phyloP scores from a whole-genome alignment of 2,329 filamentous ascomycete species.

The Fusarium fujikuroi region DNA sequence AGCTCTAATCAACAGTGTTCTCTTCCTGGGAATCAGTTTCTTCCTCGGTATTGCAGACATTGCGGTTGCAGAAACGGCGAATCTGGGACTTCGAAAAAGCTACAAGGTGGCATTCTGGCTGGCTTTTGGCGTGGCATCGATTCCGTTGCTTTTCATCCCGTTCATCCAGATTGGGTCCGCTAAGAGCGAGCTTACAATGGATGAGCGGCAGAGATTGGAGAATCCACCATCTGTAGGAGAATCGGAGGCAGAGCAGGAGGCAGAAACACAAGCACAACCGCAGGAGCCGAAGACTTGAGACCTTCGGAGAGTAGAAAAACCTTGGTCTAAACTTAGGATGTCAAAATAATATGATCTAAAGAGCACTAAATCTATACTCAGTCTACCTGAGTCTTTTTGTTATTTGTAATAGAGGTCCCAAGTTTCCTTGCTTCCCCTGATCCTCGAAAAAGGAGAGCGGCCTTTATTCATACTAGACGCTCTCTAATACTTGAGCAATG shows the following conservation, averaged over 20 bases:
- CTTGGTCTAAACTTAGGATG: background rate
- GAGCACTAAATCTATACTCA: background rate
- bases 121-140: conserved; percentile 35
- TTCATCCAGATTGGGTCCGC: conserved; percentile 43
- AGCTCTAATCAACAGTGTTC: conserved; percentile 69
- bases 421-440: background rate
- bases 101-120: conserved; percentile 45
- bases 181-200: conserved; percentile 44
- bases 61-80: conserved; percentile 54
- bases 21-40: conserved; percentile 72
- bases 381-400: background rate
- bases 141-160: conserved; percentile 34
- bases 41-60: conserved; percentile 73
- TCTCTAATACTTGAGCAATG: background rate
- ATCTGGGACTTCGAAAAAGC: conserved; percentile 48
- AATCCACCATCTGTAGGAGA: conserved; percentile 18
- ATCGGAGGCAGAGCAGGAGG: conserved; percentile 11
- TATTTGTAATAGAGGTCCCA: background rate
- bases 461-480: background rate
- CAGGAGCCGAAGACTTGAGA: conserved; percentile 14
- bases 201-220: conserved; percentile 40
- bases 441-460: background rate
- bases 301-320: background rate
- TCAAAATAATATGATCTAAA: background rate
- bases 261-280: conserved; percentile 1